Evolutionary conservation across 805 yeast species (phyloP), one percentile per base, ranked within the genome.

Genomic region (Yamadazyma ubonensis): DNA sequence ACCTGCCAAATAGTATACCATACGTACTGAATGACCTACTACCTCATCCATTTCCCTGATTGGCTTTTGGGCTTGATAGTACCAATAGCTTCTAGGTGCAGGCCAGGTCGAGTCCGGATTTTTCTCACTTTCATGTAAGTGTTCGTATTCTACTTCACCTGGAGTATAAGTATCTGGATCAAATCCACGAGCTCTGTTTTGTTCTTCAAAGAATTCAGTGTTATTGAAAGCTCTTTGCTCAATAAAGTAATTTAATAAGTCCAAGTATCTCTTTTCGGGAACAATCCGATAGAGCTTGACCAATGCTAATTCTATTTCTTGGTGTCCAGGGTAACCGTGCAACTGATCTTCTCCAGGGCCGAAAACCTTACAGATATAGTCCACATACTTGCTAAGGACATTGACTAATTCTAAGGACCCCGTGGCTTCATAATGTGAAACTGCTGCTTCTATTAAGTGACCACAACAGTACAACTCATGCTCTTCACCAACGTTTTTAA

Each of bases 251-350:
- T 52, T 28, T 29, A 50, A 39, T 12, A 55, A 36, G 6, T 51
- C 41, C n/a, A 40, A 44, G 33, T 51, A 49, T 34, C 38, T 46
- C n/a, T 39, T 27, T 2, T 53, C 46, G 3, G 51, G 48, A 20
- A 38, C 47, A 5, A 52, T 38, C 14, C 44, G 43, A 6, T 44
- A 28, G 20, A 55, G 39, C 39, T 51, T 50, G 8, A 53, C 52
- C 18, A 55, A 29, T 5, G 61, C 53, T 11, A 55, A 42, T 38
- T 55, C 61, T 15, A 55, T 48, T 33, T 55, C 58, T 20, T 49
- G 49, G 28, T 55, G 61, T 5, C 61, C 61, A 6, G 56, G 55
- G 33, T 55, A 55, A 6, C 57, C 57, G 25, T 49, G 54, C 3
- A 39, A 32, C 21, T 46, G 29, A 14, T 26, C 39, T 20, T 43